Conservation (phyloP, 2,329 filamentous ascomycete species). For the Chaetomium sp. region DNA sequence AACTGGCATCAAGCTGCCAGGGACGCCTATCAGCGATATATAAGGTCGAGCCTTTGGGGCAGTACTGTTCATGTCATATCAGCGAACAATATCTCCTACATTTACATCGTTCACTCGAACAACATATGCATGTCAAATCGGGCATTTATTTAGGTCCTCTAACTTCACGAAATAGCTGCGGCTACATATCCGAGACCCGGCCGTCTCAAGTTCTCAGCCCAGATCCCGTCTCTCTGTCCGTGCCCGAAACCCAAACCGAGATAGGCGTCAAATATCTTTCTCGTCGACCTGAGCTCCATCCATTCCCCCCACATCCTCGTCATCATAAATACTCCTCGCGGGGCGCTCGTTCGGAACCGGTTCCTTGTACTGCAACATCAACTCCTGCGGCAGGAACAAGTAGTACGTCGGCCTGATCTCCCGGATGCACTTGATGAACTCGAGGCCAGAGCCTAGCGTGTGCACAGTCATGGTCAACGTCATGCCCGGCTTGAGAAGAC, state of each 20-base stretch:
- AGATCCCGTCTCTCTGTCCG: too few relatives aligned
- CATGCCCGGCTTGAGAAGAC: slow-evolving; percentile 53
- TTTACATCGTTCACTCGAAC: not conserved
- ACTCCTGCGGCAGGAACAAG: slow-evolving; percentile 58
- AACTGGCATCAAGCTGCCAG: too few relatives aligned
- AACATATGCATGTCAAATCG: not conserved
- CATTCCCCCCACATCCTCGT: slow-evolving; percentile 2
- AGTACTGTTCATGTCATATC: too few relatives aligned
- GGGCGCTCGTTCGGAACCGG: slow-evolving; percentile 42
- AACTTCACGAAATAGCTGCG: not conserved
- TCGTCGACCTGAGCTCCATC: not conserved
- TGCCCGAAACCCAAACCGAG: too few relatives aligned
- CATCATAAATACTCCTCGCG: slow-evolving; percentile 36
- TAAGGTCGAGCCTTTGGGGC: too few relatives aligned
- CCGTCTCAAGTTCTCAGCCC: too few relatives aligned
- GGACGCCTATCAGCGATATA: too few relatives aligned
- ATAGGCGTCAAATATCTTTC: not conserved
- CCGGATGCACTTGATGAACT: slow-evolving; percentile 56
- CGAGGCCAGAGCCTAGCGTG: slow-evolving; percentile 50
- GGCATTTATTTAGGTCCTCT: not conserved
- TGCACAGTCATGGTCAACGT: slow-evolving; percentile 49
- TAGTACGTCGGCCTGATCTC: slow-evolving; percentile 57
- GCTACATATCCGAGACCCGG: too few relatives aligned
- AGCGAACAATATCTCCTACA: not conserved
- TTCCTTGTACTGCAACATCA: slow-evolving; percentile 61